Evolutionary conservation across 352 stramenopile genomes (phyloP).

Genomic region (Globisporangium iwayamae): DNA sequence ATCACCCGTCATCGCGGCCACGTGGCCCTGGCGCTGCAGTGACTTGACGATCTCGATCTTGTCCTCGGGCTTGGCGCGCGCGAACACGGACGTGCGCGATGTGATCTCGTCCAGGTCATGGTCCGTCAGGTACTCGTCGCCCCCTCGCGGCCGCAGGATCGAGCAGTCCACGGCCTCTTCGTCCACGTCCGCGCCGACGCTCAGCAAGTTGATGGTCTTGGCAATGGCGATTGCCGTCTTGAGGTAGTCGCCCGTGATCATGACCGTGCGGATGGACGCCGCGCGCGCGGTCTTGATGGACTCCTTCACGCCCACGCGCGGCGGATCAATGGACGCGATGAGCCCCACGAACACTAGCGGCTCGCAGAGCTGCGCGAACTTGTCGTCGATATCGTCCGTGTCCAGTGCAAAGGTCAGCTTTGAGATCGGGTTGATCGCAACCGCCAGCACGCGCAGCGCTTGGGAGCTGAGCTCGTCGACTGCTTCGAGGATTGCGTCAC

Average conservation of each 20-base stretch:
- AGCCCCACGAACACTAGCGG: constrained; percentile 86
- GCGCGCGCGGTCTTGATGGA: constrained; percentile 30
- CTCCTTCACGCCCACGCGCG: constrained; percentile 31
- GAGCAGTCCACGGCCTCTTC: constrained; percentile 15
- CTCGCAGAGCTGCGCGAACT: constrained; percentile 29
- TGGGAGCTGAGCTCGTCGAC: constrained; percentile 33
- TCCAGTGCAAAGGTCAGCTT: constrained; percentile 18
- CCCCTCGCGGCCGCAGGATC: constrained; percentile 8
- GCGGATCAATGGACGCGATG: constrained; percentile 76
- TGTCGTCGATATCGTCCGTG: constrained; percentile 25
- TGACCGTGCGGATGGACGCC: constrained; percentile 51
- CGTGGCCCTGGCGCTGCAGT: constrained; percentile 13
- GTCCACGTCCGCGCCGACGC: constrained; percentile 13
- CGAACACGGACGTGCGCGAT: constrained; percentile 8
- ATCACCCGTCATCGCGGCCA: constrained; percentile 95
- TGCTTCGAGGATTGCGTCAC: constrained; percentile 24
- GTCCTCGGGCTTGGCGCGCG: constrained; percentile 12
- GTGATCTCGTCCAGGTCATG: constrained; percentile 17
- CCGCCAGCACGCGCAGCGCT: constrained; percentile 65
- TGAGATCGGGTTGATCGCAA: constrained; percentile 51
- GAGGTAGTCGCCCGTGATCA: constrained; percentile 91
- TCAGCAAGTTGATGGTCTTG: constrained; percentile 78
- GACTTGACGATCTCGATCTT: constrained; percentile 18
- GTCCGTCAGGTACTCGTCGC: constrained; percentile 11
- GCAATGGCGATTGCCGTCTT: constrained; percentile 91